Percentiles rank a stretch among this genome's conserved stretches.
Evolutionary conservation across 208 protist species (phyloP).

Genomic region (Crithidia mellificae): DNA sequence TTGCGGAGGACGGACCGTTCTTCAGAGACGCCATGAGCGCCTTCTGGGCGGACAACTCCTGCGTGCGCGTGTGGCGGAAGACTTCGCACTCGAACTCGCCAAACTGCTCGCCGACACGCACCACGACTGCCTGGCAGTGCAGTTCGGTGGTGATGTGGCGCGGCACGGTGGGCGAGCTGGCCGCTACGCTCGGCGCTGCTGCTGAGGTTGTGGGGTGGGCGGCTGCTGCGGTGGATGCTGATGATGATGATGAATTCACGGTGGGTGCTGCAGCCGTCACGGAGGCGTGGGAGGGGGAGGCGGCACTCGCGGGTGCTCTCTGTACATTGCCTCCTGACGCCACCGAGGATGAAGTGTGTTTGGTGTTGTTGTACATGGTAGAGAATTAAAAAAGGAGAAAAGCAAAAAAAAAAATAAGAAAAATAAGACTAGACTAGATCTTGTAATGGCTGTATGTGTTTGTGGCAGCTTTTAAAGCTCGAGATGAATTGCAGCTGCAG

Average conservation of each 20-base stretch:
- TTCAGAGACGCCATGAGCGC: not conserved
- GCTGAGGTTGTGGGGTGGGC: not conserved
- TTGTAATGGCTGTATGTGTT: no score
- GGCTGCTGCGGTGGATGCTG: no score
- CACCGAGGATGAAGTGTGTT: not conserved
- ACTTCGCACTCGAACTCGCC: conserved; percentile 82
- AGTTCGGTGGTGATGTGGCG: conserved; percentile 30
- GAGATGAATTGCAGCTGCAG: not conserved
- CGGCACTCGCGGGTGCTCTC: conserved; percentile 19
- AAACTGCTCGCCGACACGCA: conserved; percentile 86
- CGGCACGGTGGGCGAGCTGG: not conserved
- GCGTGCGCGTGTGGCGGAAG: not conserved
- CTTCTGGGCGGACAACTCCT: conserved; percentile 1
- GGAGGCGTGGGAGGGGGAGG: conserved; percentile 17
- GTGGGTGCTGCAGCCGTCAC: not conserved
- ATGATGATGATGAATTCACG: no score
- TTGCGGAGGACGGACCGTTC: not conserved
- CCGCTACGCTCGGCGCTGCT: not conserved
- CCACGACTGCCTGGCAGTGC: conserved; percentile 82
- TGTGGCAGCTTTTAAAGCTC: no score
- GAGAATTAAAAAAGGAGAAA: conserved; percentile 10
- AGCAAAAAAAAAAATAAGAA: conserved; percentile 5
- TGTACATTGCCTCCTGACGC: conserved; percentile 30
- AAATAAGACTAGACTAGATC: no score
- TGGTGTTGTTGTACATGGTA: conserved; percentile 8